A percentile compares a stretch with the other conserved stretches of the same genome.
Evolutionary conservation across 2,329 filamentous ascomycete species (phyloP).

Genomic region (Penicillium sp.): DNA sequence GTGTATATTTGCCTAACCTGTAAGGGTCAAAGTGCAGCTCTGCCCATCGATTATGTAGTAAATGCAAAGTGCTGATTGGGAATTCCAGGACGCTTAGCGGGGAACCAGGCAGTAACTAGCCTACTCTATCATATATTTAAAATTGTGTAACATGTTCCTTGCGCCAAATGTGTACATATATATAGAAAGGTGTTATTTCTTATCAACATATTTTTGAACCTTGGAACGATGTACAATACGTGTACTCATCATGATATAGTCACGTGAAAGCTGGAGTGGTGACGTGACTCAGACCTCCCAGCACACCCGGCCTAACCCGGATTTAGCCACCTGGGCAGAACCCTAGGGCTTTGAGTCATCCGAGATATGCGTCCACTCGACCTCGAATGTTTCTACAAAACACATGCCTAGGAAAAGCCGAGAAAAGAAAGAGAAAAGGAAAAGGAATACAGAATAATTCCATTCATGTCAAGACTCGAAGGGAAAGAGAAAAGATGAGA

Average conservation of each 20-base stretch:
- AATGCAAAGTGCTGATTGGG: not conserved
- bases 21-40: conserved; percentile 14
- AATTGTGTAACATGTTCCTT: not conserved
- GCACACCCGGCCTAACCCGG: conserved; percentile 16
- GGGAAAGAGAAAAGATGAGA: not conserved
- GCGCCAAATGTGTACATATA: not conserved
- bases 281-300: conserved; percentile 17
- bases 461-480: not conserved
- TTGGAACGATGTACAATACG: not conserved
- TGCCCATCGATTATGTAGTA: not conserved
- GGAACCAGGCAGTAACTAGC: not conserved
- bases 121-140: not conserved
- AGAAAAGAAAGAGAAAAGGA: not conserved
- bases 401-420: not conserved
- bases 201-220: not conserved
- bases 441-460: not conserved
- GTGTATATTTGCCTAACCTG: conserved; percentile 14
- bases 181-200: not conserved
- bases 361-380: not conserved
- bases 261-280: conserved; percentile 16
- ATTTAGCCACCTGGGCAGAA: conserved; percentile 18
- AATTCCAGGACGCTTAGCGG: not conserved
- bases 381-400: not conserved
- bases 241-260: not conserved
- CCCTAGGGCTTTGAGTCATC: conserved; percentile 21